Conservation (phyloP, 768 basidiomycete species). For the Leccinum sublutescens region DNA sequence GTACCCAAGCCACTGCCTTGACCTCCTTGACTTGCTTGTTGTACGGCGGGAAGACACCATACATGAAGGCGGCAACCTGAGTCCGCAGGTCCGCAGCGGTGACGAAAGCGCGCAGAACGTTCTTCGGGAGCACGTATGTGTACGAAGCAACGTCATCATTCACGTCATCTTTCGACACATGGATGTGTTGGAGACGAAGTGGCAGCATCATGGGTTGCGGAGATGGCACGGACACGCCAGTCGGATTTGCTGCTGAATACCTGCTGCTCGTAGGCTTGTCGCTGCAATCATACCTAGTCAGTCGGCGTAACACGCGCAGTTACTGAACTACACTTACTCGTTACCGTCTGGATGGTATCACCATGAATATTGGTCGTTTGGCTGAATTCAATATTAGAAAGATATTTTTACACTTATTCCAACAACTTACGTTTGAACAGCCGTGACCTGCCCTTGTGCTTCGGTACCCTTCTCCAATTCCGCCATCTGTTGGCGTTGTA, state of each 20-base stretch:
- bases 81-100: slow-evolving; percentile 92
- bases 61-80: slow-evolving; percentile 92
- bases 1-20: slow-evolving; percentile 97
- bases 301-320: neutral
- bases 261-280: slow-evolving; percentile 94
- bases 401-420: neutral
- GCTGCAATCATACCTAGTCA: slow-evolving; percentile 41
- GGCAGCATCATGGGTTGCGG: slow-evolving; percentile 85
- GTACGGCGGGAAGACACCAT: slow-evolving; percentile 79
- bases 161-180: slow-evolving; percentile 98
- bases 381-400: slow-evolving; percentile 32
- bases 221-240: slow-evolving; percentile 98
- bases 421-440: slow-evolving; percentile 74
- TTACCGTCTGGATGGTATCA: slow-evolving; percentile 92
- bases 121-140: slow-evolving; percentile 97
- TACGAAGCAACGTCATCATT: slow-evolving; percentile 95
- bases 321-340: slow-evolving; percentile 54
- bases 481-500: slow-evolving; percentile 98
- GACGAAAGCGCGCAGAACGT: slow-evolving; percentile 91
- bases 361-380: slow-evolving; percentile 98
- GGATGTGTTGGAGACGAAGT: slow-evolving; percentile 96
- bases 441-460: slow-evolving; percentile 93
- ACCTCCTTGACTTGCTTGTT: slow-evolving; percentile 60
- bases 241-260: slow-evolving; percentile 99
- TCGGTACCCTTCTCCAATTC: slow-evolving; percentile 96